Evolutionary conservation across 768 basidiomycete genomes (phyloP).

Genomic region (Boletus patriciae): DNA sequence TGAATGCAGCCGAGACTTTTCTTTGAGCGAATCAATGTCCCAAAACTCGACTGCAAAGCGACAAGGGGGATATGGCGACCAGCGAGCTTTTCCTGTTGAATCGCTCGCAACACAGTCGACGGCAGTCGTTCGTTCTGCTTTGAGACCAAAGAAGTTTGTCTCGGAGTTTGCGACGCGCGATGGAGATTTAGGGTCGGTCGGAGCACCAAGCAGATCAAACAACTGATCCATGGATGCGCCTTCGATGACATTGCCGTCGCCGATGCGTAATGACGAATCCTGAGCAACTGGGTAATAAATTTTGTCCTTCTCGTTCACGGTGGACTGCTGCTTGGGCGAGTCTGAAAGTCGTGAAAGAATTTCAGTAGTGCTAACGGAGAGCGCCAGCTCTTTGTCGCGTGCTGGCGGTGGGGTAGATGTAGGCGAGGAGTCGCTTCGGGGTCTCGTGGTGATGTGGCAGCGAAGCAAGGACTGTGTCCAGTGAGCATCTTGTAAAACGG

Average conservation of each 20-base stretch:
- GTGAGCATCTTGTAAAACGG: conserved; percentile 70
- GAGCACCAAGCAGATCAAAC: conserved; percentile 43
- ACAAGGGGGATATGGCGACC: conserved; percentile 76
- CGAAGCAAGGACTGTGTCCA: conserved; percentile 77
- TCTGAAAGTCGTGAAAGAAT: conserved; percentile 39
- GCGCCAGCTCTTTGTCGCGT: conserved; percentile 63
- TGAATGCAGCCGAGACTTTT: conserved; percentile 82
- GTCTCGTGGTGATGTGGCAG: conserved; percentile 51
- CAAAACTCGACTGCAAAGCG: conserved; percentile 91
- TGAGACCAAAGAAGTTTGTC: conserved; percentile 64
- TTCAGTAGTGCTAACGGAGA: conserved; percentile 55
- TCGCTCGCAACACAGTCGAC: conserved; percentile 44
- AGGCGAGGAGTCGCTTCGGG: conserved; percentile 28
- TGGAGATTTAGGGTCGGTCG: conserved; percentile 26
- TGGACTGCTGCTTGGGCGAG: conserved; percentile 14
- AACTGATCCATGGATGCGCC: conserved; percentile 69
- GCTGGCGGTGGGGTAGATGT: conserved; percentile 38
- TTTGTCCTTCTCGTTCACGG: conserved; percentile 29
- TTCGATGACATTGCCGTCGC: conserved; percentile 58
- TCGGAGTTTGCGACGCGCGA: conserved; percentile 40
- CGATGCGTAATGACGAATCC: conserved; percentile 73
- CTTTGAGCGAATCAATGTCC: conserved; percentile 76
- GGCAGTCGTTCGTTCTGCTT: conserved; percentile 44
- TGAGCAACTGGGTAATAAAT: conserved; percentile 63
- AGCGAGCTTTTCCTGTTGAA: conserved; percentile 46